Evolutionary conservation across 805 yeast genomes (phyloP), one percentile per base, ranked within the genome.

Genomic region (Starmerella apicola): DNA sequence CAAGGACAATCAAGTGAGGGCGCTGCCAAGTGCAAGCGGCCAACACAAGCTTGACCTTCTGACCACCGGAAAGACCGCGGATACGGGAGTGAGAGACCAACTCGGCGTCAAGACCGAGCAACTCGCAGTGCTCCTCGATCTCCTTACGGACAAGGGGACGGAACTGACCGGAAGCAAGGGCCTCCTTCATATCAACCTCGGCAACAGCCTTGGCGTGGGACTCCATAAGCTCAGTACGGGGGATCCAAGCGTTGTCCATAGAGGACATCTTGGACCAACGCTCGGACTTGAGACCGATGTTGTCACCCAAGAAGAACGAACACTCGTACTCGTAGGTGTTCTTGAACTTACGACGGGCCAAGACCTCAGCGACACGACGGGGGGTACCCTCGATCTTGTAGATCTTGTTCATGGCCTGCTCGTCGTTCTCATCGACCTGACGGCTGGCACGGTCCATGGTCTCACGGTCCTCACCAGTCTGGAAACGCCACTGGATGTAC

Each of bases 21-120:
- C 97, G 88, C 76, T 88, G 96, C 98, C 98, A 91, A 47, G 97
- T 86, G 80, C 97, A 84, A 70, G 97, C 98, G 70, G 99, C 99
- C 62, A 91, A 74, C 62, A 91, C 98, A 67, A 91, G 81, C 75
- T 91, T 91, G 71, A 91, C 98, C 80, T 91, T 91, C 78, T 91
- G 98, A 76, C 98, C 98, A 81, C 98, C 98, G 58, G 98, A 91
- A 63, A 91, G 78, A 82, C 98, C 97, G 77, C 96, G 86, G 70
- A 91, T 91, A 77, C 96, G 88, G 57, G 98, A 86, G 79, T 91
- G 99, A 48, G 98, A 83, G 68, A 91, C 98, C 71, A 91, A 79
- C 76, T 91, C 98, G 61, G 97, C 78, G 55, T 91, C 98, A 66
- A 91, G 76, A 74, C 98, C 98, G 71, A 91, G 75, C 88, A 85